phyloP scores from a whole-genome alignment of 1,284 basidiomycete species.

The Austroboletus novae-zelandiae region DNA sequence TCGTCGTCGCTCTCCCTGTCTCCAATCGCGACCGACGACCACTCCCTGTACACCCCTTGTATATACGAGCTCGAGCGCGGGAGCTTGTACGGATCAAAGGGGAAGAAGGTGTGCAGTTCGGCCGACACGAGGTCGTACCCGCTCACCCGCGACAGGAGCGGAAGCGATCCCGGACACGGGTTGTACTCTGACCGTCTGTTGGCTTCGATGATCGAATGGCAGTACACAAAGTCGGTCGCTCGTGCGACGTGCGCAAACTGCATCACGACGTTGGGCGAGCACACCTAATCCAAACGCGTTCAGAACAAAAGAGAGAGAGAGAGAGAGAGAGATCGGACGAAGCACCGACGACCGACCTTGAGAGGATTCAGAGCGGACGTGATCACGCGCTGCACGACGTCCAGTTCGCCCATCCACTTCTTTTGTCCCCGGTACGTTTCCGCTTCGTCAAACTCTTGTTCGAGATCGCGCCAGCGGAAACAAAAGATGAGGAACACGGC shows the following conservation, averaged over 20 bases:
- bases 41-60: slow-evolving; percentile 71
- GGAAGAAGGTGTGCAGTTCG: slow-evolving; percentile 94
- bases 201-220: slow-evolving; percentile 89
- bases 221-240: slow-evolving; percentile 90
- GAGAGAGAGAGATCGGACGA: background rate
- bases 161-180: slow-evolving; percentile 23
- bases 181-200: slow-evolving; percentile 66
- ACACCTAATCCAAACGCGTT: slow-evolving; percentile 50
- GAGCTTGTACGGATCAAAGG: slow-evolving; percentile 96
- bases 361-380: slow-evolving; percentile 88
- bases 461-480: slow-evolving; percentile 92
- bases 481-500: slow-evolving; percentile 97
- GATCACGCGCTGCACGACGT: slow-evolving; percentile 79
- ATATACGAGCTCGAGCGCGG: slow-evolving; percentile 72
- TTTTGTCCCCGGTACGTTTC: slow-evolving; percentile 44
- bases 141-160: slow-evolving; percentile 33
- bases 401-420: slow-evolving; percentile 86
- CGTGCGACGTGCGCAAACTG: slow-evolving; percentile 96
- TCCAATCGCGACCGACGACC: slow-evolving; percentile 72
- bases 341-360: slow-evolving; percentile 51
- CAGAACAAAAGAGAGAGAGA: background rate
- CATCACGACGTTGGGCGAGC: slow-evolving; percentile 86
- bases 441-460: slow-evolving; percentile 56
- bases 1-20: slow-evolving; percentile 66
- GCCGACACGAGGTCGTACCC: slow-evolving; percentile 46